Evolutionary conservation across 306 rosid genomes (phyloP).

Genomic region (Hylodesmum podocarpum): DNA sequence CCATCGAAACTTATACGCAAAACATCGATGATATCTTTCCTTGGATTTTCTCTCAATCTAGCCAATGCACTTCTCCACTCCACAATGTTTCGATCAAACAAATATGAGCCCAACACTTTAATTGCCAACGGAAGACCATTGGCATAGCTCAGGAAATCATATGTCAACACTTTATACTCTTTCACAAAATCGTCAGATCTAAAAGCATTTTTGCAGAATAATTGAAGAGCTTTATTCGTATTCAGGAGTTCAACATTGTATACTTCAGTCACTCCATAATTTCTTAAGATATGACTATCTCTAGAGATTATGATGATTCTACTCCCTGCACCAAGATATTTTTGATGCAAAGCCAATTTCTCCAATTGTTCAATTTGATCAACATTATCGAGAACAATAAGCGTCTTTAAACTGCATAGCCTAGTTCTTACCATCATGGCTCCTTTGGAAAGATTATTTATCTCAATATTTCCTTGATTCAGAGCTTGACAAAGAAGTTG

Average conservation of each 20-base stretch:
- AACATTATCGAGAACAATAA: slow-evolving; percentile 5
- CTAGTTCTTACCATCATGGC: not conserved
- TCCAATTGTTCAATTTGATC: not conserved
- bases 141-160: not conserved
- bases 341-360: not conserved
- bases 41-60: slow-evolving; percentile 1
- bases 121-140: slow-evolving; percentile 22
- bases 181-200: not conserved
- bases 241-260: not conserved
- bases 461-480: not conserved
- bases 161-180: not conserved
- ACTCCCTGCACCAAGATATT: not conserved
- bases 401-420: not conserved
- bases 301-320: not conserved
- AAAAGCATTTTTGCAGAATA: slow-evolving; percentile 11
- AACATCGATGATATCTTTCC: not conserved
- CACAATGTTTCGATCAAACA: not conserved
- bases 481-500: not conserved
- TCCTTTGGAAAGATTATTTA: not conserved
- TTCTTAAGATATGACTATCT: not conserved
- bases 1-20: not conserved
- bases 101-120: slow-evolving; percentile 21
- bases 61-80: slow-evolving; percentile 24
- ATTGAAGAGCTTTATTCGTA: not conserved
- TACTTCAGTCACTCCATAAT: not conserved